These are phyloP conservation scores for Fulvia fulva DNA, from an alignment of 2,329 filamentous ascomycete species.

Conservation along the genomic window DNA sequence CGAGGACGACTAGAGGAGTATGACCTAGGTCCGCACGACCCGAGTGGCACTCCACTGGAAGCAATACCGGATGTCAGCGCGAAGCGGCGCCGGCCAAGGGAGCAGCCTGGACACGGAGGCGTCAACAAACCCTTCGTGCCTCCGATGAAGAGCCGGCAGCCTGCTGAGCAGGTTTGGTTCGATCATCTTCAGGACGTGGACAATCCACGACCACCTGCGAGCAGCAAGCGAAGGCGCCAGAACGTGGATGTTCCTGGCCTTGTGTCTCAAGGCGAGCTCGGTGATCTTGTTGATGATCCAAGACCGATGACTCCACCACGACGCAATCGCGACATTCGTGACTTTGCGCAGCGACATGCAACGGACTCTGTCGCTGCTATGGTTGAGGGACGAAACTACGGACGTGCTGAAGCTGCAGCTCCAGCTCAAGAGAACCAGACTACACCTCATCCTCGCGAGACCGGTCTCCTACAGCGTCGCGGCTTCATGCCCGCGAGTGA, in stretches of 20 bases:
- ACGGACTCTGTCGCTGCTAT: conserved; percentile 7
- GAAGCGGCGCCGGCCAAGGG: conserved; percentile 18
- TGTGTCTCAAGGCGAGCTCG: conserved; percentile 27
- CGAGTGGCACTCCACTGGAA: conserved; percentile 23
- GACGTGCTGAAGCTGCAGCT: background rate
- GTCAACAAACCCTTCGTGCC: conserved; percentile 32
- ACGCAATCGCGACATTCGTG: conserved; percentile 32
- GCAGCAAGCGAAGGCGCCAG: conserved; percentile 6
- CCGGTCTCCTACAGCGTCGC: conserved; percentile 3
- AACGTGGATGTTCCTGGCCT: conserved; percentile 9
- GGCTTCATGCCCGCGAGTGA: conserved; percentile 32
- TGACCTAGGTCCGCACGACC: background rate
- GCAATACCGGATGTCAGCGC: conserved; percentile 22
- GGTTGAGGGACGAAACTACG: conserved; percentile 18
- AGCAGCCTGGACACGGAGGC: conserved; percentile 13
- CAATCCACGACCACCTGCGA: conserved; percentile 1
- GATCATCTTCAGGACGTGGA: conserved; percentile 26
- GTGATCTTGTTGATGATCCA: conserved; percentile 20
- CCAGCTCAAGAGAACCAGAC: background rate
- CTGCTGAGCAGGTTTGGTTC: conserved; percentile 26
- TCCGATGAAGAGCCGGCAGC: conserved; percentile 20
- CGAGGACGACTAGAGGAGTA: background rate
- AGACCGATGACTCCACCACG: conserved; percentile 23
- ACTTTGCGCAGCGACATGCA: conserved; percentile 21
- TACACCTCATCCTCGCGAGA: background rate